These are phyloP conservation scores for Pyrus pyrifolia DNA, from an alignment of 306 rosid genomes.

Conservation along the genomic window DNA sequence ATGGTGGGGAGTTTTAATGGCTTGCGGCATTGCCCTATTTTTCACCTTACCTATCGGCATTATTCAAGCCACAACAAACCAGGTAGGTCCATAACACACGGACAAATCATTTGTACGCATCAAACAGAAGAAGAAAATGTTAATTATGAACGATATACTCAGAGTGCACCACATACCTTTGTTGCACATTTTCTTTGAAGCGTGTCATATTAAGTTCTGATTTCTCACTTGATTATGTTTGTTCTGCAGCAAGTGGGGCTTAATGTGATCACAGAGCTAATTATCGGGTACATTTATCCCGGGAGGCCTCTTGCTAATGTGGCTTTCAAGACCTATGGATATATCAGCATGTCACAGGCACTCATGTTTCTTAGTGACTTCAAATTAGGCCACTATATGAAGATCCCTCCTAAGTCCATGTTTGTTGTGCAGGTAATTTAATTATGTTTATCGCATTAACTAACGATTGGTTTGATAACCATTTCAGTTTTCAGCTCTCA, in stretches of 20 bases:
- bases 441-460: no score
- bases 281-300: slow-evolving; percentile 66
- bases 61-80: slow-evolving; percentile 80
- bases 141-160: not conserved
- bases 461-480: not conserved
- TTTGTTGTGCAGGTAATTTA: slow-evolving; percentile 49
- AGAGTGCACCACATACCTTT: not conserved
- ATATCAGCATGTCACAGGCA: slow-evolving; percentile 73
- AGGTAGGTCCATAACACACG: slow-evolving; percentile 18
- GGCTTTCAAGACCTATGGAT: slow-evolving; percentile 78
- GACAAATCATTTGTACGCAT: not conserved
- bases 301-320: slow-evolving; percentile 84
- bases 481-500: not conserved
- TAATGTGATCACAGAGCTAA: slow-evolving; percentile 65
- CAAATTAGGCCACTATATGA: slow-evolving; percentile 86
- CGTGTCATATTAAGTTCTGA: no score
- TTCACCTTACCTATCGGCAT: slow-evolving; percentile 78
- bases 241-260: slow-evolving; percentile 59
- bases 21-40: slow-evolving; percentile 42
- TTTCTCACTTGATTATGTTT: not conserved
- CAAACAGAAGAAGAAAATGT: no score
- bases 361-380: slow-evolving; percentile 51
- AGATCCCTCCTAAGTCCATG: slow-evolving; percentile 76
- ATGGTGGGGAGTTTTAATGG: slow-evolving; percentile 77
- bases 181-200: not conserved